Percentiles rank a stretch among this genome's conserved stretches.
These are phyloP conservation scores for Syzygium aromaticum DNA, from an alignment of 345 rosid species.

Conservation along the genomic window DNA sequence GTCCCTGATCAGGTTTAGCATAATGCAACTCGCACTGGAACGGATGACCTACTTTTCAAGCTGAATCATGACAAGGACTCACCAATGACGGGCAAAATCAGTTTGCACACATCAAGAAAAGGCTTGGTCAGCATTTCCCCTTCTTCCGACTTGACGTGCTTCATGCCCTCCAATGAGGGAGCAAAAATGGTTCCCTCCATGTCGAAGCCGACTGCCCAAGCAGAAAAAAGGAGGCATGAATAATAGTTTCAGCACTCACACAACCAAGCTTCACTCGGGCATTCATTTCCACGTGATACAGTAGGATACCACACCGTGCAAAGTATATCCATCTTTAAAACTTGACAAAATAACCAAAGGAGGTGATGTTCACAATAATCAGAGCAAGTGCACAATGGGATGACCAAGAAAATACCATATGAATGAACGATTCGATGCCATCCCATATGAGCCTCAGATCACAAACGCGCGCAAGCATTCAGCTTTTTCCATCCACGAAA, in stretches of 20 bases:
- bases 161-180: constrained; percentile 84
- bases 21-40: not conserved
- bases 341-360: not conserved
- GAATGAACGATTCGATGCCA: not conserved
- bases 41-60: not conserved
- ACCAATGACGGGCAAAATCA: constrained; percentile 84
- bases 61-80: not conserved
- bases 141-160: constrained; percentile 56
- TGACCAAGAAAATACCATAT: not conserved
- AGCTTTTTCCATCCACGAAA: not conserved
- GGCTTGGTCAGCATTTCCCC: constrained; percentile 82
- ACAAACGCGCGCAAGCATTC: not conserved
- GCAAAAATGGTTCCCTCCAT: constrained; percentile 81
- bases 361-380: not conserved
- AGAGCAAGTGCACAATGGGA: not conserved
- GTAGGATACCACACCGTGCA: not conserved
- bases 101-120: constrained; percentile 81
- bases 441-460: not conserved
- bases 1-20: not conserved
- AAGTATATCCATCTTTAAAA: not conserved
- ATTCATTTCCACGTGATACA: not conserved
- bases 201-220: not conserved
- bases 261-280: not conserved
- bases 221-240: not conserved
- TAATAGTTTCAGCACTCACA: not conserved